Base-by-base conservation (phyloP, 106 monocot species). In the Alisma plantagoaquatica region DNA sequence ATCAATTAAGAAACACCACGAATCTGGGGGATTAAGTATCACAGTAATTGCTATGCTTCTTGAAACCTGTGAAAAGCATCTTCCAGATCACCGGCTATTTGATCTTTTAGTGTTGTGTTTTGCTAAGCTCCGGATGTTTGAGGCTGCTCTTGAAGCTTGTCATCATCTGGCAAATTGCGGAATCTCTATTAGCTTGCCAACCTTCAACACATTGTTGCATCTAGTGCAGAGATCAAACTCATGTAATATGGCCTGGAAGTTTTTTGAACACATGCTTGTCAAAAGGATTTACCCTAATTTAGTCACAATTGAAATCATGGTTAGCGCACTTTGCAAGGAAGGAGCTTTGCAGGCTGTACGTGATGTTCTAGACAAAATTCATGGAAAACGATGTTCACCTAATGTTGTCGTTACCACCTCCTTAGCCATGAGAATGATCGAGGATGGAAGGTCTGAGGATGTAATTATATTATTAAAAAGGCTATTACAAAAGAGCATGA, bases 401-500 rank as follows among this genome's bases (percentile, higher is more conserved):
- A 23, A 16, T 1, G 56, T 73, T 27, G 33, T 83, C 17, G 81
- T 78, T 29, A 76, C 78, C 30, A 48, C 63, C 15, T 41, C 73
- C 7, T 32, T 84, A 48, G 38, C 50, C 1, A 53, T 84, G 2
- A 65, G 73, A 45, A 85, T 96, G 0, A 53, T 88, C 2, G 68
- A 76, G 31, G 78, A 84, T 16, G 41, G 52, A 5, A 73, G 81
- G 46, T 22, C 67, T 27, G 96, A 81, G 20, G 61, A 81, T 12
- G 84, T 61, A 27, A 51, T 78, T 3, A 27, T 89, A 20, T 57
- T 89, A 60, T 29, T 84, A 25, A 89, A 67, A 59, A 88, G 84
- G 55, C 56, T 84, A 71, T 27, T 81, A 55, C 80, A 84, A 60
- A 96, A 73, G 65, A 84, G 81, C 47, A 46, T 89, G 58, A 59